Evolutionary conservation across 2,329 filamentous ascomycete species (phyloP), one percentile per base, ranked within the genome.

Genomic region (Aspergillus glaucus): DNA sequence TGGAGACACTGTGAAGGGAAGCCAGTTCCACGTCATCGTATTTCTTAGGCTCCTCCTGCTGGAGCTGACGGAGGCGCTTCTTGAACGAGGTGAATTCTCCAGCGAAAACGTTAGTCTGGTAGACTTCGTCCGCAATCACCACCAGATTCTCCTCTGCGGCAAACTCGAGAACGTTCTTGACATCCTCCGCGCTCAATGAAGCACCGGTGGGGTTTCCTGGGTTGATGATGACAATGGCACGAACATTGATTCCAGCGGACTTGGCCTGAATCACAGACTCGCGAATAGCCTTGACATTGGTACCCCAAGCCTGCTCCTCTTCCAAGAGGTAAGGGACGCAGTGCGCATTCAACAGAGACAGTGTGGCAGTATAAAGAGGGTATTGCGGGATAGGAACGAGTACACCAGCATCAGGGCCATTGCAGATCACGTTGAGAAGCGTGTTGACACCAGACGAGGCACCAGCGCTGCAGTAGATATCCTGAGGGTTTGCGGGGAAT

Each of bases 51-150:
- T 78, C 71, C 65, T 85, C 74, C 68, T 85, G 77, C 70, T 97
- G 92, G 62, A 97, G 75, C 59, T 86, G 66, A 55, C 91, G 82
- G 45, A 98, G 81, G 37, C 86, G 84, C 61, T 87, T 84, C 77
- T 97, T 97, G 85, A 98, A 97, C 63, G 88, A 94, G 74, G 88
- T 83, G 77, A 98, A 98, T 68, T 92, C 79, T 69, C 93, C 93
- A 53, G 87, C 76, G 74, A 98, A 98, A 61, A 98, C 87, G 71
- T 98, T 98, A 65, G 93, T 97, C 75, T 98, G 93, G 81, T 98
- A 98, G 34, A 98, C 93, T 72, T 98, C 93, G 65, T 98, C 93
- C 46, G 93, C 93, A 62, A 98, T 81, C 56, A 97, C 78, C 48
- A 97, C 90, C 22, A 98, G 79, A 60, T 85, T 82, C 77, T 96